A percentile compares a stretch with the other conserved stretches of the same genome.
Evolutionary conservation across 2,329 filamentous ascomycete species (phyloP).

Genomic region (Claviceps maximensis): DNA sequence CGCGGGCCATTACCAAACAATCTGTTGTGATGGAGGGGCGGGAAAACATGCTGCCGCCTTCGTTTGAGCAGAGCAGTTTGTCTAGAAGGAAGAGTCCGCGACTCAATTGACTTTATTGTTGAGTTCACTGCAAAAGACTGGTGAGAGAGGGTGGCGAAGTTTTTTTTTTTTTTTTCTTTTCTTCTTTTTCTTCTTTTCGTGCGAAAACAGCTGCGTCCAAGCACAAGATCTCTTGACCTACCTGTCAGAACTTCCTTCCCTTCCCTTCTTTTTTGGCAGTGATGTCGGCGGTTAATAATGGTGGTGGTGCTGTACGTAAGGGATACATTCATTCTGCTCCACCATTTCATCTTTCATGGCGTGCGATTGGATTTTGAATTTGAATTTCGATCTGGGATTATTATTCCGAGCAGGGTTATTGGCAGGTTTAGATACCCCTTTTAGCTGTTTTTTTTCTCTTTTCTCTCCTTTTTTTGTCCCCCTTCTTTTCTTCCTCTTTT

Average conservation of each 20-base stretch:
- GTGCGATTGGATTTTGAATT: slow-evolving; percentile 1
- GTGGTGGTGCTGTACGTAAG: background rate
- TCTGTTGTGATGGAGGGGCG: slow-evolving; percentile 28
- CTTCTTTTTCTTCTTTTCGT: background rate
- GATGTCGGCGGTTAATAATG: no score
- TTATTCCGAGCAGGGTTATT: slow-evolving; percentile 1
- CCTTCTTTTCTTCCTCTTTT: background rate
- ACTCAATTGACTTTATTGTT: no score
- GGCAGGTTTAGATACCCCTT: slow-evolving; percentile 7
- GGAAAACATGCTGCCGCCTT: slow-evolving; percentile 35
- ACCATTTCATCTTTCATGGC: background rate
- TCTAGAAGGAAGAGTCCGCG: slow-evolving; percentile 43
- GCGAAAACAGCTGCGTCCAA: no score
- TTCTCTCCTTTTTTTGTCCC: background rate
- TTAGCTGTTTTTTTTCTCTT: background rate
- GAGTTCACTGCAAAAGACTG: no score
- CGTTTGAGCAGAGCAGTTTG: slow-evolving; percentile 33
- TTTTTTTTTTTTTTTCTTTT: background rate
- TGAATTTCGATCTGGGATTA: no score
- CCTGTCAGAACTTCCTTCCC: background rate
- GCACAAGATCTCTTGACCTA: no score
- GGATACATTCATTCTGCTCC: background rate
- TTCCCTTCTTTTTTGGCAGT: background rate
- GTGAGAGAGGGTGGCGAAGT: background rate
- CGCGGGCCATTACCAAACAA: slow-evolving; percentile 19